Evolutionary conservation across 1,284 basidiomycete species (phyloP).

Genomic region (Trametes versicolor): DNA sequence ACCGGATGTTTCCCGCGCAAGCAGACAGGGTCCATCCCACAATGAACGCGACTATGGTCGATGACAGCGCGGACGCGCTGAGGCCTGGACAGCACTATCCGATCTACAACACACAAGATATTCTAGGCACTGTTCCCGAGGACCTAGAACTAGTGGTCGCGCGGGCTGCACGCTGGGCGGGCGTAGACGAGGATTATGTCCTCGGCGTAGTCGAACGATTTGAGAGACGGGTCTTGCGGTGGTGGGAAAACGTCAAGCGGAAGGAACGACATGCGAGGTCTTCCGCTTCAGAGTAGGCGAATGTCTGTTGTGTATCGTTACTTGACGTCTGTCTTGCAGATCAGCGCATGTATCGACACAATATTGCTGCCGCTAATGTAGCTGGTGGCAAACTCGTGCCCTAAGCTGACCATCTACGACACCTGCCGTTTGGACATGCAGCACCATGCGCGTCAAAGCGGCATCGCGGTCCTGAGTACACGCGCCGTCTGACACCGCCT

Average conservation of each 20-base stretch:
- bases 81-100: constrained; percentile 65
- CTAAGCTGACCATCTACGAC: neutral
- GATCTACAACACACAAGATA: constrained; percentile 68
- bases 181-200: constrained; percentile 60
- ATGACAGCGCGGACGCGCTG: constrained; percentile 32
- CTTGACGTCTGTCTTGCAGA: neutral
- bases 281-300: constrained; percentile 2
- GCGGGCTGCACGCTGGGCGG: constrained; percentile 60
- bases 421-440: neutral
- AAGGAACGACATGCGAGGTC: constrained; percentile 33
- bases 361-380: neutral
- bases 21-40: neutral
- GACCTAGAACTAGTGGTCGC: constrained; percentile 59
- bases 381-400: neutral
- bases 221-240: constrained; percentile 65
- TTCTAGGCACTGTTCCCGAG: constrained; percentile 61
- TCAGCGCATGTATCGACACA: neutral
- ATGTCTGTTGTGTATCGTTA: neutral
- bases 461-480: neutral
- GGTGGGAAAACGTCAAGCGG: constrained; percentile 51
- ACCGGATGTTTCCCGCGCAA: neutral
- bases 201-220: constrained; percentile 63
- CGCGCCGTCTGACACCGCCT: neutral
- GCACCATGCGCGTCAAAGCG: neutral
- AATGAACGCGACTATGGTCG: constrained; percentile 30